Conservation (phyloP, 2,329 filamentous ascomycete species). For the Curvularia sp. region DNA sequence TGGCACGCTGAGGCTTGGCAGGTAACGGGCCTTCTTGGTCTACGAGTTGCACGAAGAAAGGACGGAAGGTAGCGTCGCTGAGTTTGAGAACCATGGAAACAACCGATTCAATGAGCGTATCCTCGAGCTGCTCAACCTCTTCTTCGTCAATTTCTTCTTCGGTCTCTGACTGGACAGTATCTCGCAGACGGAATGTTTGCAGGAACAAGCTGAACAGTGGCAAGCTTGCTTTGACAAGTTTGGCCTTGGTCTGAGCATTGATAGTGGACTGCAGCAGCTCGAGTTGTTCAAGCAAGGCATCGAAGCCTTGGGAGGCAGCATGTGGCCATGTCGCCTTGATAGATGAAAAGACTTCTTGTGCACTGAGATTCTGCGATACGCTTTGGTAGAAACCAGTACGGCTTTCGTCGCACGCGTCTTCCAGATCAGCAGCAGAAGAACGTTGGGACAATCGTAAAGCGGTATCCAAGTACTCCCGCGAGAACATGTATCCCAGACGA, state of each 20-base stretch:
- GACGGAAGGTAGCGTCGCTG: slow-evolving; percentile 91
- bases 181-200: slow-evolving; percentile 69
- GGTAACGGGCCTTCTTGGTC: slow-evolving; percentile 68
- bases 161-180: slow-evolving; percentile 44
- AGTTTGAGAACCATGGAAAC: slow-evolving; percentile 96
- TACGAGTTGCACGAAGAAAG: slow-evolving; percentile 84
- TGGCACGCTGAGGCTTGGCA: slow-evolving; percentile 60
- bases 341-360: slow-evolving; percentile 76
- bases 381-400: slow-evolving; percentile 74
- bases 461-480: slow-evolving; percentile 73
- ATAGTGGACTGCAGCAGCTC: slow-evolving; percentile 74
- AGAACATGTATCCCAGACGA: slow-evolving; percentile 88
- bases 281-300: slow-evolving; percentile 68
- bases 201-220: slow-evolving; percentile 69
- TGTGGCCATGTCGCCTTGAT: slow-evolving; percentile 75
- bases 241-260: slow-evolving; percentile 78
- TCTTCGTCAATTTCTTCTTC: slow-evolving; percentile 57
- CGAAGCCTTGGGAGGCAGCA: slow-evolving; percentile 68
- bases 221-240: slow-evolving; percentile 76
- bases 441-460: slow-evolving; percentile 75
- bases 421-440: slow-evolving; percentile 70
- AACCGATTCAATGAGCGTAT: slow-evolving; percentile 70
- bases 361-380: slow-evolving; percentile 77
- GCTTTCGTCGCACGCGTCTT: slow-evolving; percentile 68
- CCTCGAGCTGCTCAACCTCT: slow-evolving; percentile 68